Percentiles rank a stretch among this genome's conserved stretches.
Conservation (phyloP, 352 stramenopile genomes). For the Phytophthora boehmeriae region DNA sequence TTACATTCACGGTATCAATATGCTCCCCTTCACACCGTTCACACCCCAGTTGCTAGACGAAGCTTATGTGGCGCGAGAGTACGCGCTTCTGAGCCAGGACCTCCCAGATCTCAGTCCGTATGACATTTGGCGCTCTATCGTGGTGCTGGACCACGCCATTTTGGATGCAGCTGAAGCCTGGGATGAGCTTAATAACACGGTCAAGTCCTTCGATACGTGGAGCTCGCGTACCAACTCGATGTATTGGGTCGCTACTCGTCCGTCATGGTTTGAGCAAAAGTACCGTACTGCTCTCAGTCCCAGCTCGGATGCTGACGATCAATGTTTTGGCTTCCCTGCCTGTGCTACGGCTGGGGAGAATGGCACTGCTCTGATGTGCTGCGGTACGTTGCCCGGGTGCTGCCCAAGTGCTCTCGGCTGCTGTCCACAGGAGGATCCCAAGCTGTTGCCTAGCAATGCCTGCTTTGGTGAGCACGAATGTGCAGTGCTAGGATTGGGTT, state of each 20-base stretch:
- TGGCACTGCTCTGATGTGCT: conserved; percentile 66
- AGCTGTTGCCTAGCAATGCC: conserved; percentile 49
- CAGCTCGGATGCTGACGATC: conserved; percentile 41
- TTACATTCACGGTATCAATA: conserved; percentile 87
- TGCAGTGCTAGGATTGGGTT: conserved; percentile 57
- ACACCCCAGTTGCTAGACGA: conserved; percentile 66
- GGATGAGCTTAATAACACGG: conserved; percentile 57
- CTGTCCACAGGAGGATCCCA: conserved; percentile 56
- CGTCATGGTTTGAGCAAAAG: conserved; percentile 68
- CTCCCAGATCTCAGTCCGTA: conserved; percentile 39
- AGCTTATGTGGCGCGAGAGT: conserved; percentile 62
- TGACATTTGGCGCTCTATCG: conserved; percentile 79
- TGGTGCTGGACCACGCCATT: conserved; percentile 78
- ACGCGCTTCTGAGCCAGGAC: conserved; percentile 52
- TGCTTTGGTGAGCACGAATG: conserved; percentile 74
- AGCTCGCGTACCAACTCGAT: conserved; percentile 76
- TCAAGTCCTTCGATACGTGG: conserved; percentile 73
- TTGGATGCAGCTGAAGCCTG: conserved; percentile 60
- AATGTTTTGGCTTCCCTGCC: conserved; percentile 71
- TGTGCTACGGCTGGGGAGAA: conserved; percentile 64
- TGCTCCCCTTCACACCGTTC: conserved; percentile 84
- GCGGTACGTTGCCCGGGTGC: conserved; percentile 68
- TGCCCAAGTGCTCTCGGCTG: conserved; percentile 70
- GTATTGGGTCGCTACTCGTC: conserved; percentile 76
- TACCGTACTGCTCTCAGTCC: conserved; percentile 33